phyloP scores from a whole-genome alignment of 805 yeast genomes.

The Myxozyma mucilagina region DNA sequence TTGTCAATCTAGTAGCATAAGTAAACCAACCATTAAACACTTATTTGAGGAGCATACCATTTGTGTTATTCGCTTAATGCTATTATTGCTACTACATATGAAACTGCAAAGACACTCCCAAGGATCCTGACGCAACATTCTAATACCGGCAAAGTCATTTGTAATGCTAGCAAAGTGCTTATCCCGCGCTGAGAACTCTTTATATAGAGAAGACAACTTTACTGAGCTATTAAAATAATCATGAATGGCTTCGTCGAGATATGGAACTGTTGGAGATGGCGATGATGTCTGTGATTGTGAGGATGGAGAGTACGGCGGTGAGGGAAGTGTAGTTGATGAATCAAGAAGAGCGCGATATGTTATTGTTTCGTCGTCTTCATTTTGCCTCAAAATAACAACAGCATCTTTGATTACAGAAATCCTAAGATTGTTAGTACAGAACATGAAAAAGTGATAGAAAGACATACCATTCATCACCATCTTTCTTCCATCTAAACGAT shows the following conservation, averaged over 20 bases:
- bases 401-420: slow-evolving; percentile 60
- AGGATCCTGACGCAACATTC: slow-evolving; percentile 90
- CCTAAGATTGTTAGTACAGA: slow-evolving; percentile 37
- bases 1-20: slow-evolving; percentile 45
- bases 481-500: slow-evolving; percentile 74
- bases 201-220: slow-evolving; percentile 54
- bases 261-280: slow-evolving; percentile 54
- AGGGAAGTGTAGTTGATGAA: slow-evolving; percentile 57
- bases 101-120: slow-evolving; percentile 93
- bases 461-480: slow-evolving; percentile 54
- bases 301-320: slow-evolving; percentile 34
- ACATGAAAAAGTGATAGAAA: neutral
- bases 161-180: slow-evolving; percentile 45
- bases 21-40: neutral
- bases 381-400: slow-evolving; percentile 67
- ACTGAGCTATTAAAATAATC: slow-evolving; percentile 74
- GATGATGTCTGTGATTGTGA: neutral
- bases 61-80: slow-evolving; percentile 86
- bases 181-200: slow-evolving; percentile 63
- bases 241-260: slow-evolving; percentile 47
- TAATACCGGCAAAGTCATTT: slow-evolving; percentile 58
- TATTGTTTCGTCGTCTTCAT: slow-evolving; percentile 45
- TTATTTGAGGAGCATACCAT: slow-evolving; percentile 58
- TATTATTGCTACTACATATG: slow-evolving; percentile 94
- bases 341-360: slow-evolving; percentile 49